Percentiles rank a stretch among this genome's conserved stretches.
Conservation (phyloP, 2,329 filamentous ascomycete species). For the Septoria linicola region DNA sequence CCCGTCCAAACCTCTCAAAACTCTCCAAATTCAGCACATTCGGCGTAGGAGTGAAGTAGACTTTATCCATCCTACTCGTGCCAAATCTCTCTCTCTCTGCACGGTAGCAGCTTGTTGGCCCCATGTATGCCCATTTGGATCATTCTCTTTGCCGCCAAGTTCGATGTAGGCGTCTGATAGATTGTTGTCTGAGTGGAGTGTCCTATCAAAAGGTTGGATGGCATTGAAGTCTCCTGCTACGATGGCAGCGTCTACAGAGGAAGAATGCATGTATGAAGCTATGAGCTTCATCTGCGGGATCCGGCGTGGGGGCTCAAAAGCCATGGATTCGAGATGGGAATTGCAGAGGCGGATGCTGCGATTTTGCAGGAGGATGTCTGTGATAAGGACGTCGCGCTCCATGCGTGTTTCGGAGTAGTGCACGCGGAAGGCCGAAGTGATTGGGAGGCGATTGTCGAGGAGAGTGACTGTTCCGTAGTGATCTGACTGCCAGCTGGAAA, state of each 20-base stretch:
- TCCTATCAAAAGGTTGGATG: slow-evolving; percentile 55
- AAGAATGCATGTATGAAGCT: slow-evolving; percentile 45
- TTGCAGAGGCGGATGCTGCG: slow-evolving; percentile 53
- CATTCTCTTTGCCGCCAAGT: slow-evolving; percentile 52
- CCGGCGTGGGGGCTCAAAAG: slow-evolving; percentile 49
- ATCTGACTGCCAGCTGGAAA: slow-evolving; percentile 46
- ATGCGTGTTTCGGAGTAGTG: slow-evolving; percentile 50
- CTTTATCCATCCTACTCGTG: slow-evolving; percentile 56
- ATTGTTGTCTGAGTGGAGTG: slow-evolving; percentile 49
- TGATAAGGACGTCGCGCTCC: slow-evolving; percentile 56
- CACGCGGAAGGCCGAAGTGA: slow-evolving; percentile 52
- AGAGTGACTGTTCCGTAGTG: slow-evolving; percentile 55
- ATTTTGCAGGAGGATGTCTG: slow-evolving; percentile 46
- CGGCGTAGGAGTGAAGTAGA: slow-evolving; percentile 40
- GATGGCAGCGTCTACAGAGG: slow-evolving; percentile 40
- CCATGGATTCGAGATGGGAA: slow-evolving; percentile 58
- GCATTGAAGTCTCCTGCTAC: slow-evolving; percentile 60
- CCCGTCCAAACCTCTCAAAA: slow-evolving; percentile 53
- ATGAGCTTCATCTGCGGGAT: slow-evolving; percentile 51
- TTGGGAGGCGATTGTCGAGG: slow-evolving; percentile 48
- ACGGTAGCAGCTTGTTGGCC: slow-evolving; percentile 52
- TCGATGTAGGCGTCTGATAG: slow-evolving; percentile 56
- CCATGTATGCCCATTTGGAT: slow-evolving; percentile 58
- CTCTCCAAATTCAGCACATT: slow-evolving; percentile 25
- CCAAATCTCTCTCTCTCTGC: slow-evolving; percentile 49